Evolutionary conservation across 345 rosid species (phyloP).

Genomic region (Linum usitatissimum): DNA sequence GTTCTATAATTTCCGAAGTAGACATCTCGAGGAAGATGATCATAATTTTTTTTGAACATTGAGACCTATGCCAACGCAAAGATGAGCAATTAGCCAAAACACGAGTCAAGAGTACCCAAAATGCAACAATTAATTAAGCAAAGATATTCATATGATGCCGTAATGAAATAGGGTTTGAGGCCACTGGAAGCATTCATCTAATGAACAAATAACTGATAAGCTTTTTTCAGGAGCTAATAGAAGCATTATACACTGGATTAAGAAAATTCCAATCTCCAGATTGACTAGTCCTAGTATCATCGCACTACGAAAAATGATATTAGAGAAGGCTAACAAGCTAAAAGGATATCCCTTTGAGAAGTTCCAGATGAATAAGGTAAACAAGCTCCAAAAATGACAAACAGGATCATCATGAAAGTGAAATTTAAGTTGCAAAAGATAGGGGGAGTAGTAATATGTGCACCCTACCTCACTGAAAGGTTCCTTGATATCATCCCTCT

Average conservation of each 20-base stretch:
- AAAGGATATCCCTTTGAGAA: neutral
- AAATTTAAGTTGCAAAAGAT: neutral
- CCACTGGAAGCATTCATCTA: neutral
- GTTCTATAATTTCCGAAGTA: slow-evolving; percentile 84
- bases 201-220: neutral
- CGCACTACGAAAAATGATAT: neutral
- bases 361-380: neutral
- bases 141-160: neutral
- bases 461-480: slow-evolving; percentile 78
- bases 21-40: slow-evolving; percentile 77
- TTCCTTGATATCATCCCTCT: slow-evolving; percentile 73
- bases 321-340: neutral
- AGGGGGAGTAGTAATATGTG: slow-evolving; percentile 1
- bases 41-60: slow-evolving; percentile 88
- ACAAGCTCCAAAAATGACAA: neutral
- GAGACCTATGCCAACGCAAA: slow-evolving; percentile 45
- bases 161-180: neutral
- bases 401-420: neutral
- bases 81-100: neutral
- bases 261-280: neutral
- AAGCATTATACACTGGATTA: neutral
- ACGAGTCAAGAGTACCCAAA: neutral
- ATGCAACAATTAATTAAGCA: neutral
- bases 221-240: neutral
- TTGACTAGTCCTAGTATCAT: neutral